These are phyloP conservation scores for Aspergillus novoparasiticus DNA, from an alignment of 2,329 filamentous ascomycete species.

Conservation along the genomic window DNA sequence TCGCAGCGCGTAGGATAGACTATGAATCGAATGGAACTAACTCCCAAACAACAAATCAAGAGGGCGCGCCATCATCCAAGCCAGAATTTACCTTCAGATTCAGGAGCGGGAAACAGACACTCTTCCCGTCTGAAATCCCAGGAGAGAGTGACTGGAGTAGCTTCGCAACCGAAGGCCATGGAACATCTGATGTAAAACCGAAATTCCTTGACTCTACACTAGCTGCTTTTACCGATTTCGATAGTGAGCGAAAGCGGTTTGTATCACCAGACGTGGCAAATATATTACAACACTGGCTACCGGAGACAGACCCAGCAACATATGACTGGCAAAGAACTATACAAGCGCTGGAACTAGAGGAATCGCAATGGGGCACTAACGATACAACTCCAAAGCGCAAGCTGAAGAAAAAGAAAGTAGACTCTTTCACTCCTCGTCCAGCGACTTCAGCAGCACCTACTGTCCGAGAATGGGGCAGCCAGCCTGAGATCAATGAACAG, in stretches of 20 bases:
- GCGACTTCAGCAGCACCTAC: conserved; percentile 28
- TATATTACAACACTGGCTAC: conserved; percentile 41
- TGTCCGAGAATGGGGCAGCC: conserved; percentile 35
- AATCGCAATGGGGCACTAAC: conserved; percentile 17
- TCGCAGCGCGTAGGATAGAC: conserved; percentile 24
- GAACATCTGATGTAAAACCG: neutral
- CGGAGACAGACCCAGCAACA: conserved; percentile 32
- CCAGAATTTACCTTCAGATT: neutral
- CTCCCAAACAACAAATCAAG: neutral
- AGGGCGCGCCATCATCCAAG: neutral
- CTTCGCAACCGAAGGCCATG: neutral
- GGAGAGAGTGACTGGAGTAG: neutral
- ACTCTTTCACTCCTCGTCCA: conserved; percentile 21
- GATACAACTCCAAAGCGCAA: conserved; percentile 24
- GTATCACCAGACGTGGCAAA: conserved; percentile 27
- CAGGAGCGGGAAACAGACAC: neutral
- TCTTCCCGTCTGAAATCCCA: neutral
- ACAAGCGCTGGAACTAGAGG: conserved; percentile 23
- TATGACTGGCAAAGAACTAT: conserved; percentile 38
- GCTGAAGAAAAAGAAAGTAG: conserved; percentile 30
- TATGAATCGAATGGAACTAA: neutral
- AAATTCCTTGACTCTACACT: conserved; percentile 24
- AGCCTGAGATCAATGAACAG: conserved; percentile 28
- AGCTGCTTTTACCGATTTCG: conserved; percentile 34
- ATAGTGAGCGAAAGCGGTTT: conserved; percentile 15